Base-by-base conservation (phyloP, 2,329 filamentous ascomycete genomes). In the Colletotrichum filicis region DNA sequence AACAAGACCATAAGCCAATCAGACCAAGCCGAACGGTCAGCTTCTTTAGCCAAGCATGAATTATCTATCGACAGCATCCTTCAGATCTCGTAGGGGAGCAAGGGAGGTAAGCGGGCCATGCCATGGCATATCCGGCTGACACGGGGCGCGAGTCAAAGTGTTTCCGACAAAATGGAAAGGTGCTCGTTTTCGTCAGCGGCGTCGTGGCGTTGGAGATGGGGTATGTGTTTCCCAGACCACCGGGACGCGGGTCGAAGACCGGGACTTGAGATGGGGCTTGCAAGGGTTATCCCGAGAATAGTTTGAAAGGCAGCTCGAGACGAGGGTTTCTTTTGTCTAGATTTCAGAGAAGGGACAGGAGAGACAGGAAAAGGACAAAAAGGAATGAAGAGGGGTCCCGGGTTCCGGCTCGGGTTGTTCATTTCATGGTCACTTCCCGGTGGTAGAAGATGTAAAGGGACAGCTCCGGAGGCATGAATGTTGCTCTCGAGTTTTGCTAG, bases 91-190 rank as follows among this genome's bases (percentile, higher is more conserved):
- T 1, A 2, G 11, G 32, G 32, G 11, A 35, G 32, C 32, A 12
- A 35, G 32, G 11, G 1, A 35, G 11, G 11, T 35, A 12, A 4
- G 32, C 32, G 32, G 30, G 30, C 32, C 32, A 35, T 2, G n/a
- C 24, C 32, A 26, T 22, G 30, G 65, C 37, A 58, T 62, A 57
- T 60, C 69, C 58, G 57, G 53, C 30, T 32, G 69, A 63, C 30
- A 72, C 65, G 56, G 7, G 52, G 16, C 53, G 46, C 68, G 68
- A 71, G 64, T 68, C 64, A 62, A 68, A 56, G 32, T 5, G 56
- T 66, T 71, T 71, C 53, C 49, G 32, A 57, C 26, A 49, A 4
- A 26, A 11, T 42, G 37, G 37, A 42, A 6, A 42, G 37, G 37
- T 0, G 37, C 37, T 42, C 16, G 37, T 42, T 8, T 49, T 49